Base-by-base conservation (phyloP, 192 early-diverging fungal genomes). In the Helicostylum pulchrum region DNA sequence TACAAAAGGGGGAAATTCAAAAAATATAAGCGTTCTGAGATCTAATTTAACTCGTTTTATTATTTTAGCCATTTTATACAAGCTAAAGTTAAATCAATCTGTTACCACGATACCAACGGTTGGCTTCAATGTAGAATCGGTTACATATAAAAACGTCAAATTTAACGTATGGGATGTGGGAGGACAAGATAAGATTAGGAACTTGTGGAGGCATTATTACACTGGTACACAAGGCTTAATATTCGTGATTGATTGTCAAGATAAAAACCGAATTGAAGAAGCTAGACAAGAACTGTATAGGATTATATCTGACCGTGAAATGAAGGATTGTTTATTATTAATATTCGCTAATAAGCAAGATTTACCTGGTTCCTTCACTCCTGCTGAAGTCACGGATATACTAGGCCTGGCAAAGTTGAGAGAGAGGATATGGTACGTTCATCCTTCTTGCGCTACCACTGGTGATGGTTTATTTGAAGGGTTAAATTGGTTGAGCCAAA, bases 91-190 rank as follows among this genome's bases (percentile, higher is more conserved):
- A 21, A 95, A 95, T 67, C 94, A 97, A 78, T 94, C 96, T 53
- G 95, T 99, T 48, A 99, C 97, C n/a, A 99, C 97, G 39, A 97
- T 99, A 64, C 97, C 97, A 20, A 99, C 96, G 59, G 96, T 99
- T 59, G 92, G 92, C 42, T 94, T 94, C 78, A 94, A 92, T 70
- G 90, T 92, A 48, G 92, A 94, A 70, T 87, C 88, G 3, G 90
- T 94, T 9, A 87, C 85, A 47, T 94, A 92, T 79, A 92, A 92
- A 78, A 94, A 94, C 31, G 66, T 73, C 49, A 73, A 68, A 52
- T 73, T 73, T 43, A 73, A 73, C 55, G 71, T 73, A 42, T 67
- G 54, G 51, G 88, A 95, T 78, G 92, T 95, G 4, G 93, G 93
- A 53, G 93, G 93, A 55, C 92, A 93, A 77, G 93, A 95, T 77